Evolutionary conservation across 2,329 filamentous ascomycete species (phyloP), one percentile per base, ranked within the genome.

Genomic region (Colletotrichum endophyticum): DNA sequence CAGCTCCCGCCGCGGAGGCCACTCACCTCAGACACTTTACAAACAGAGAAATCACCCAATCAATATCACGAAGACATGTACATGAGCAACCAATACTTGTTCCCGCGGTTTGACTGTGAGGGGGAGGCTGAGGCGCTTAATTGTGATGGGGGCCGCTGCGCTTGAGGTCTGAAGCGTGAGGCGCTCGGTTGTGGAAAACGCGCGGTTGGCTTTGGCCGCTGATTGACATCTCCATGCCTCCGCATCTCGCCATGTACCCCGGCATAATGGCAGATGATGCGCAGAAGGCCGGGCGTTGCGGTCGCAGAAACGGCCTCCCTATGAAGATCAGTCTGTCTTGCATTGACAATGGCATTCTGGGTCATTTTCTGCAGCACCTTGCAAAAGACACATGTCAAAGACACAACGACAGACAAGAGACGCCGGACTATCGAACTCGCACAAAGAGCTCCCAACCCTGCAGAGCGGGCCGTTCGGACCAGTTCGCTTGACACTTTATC

Each of bases 21-120:
- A 85, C 83, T 85, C 83, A 83, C 81, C 84, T 84, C 82, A 83
- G 44, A 70, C 39, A 61, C 27, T 70, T 70, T 44, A 69, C 9
- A 73, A 57, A 68, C 49, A 59, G 27, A 64, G 36, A 49, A 64
- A 64, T 30, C 57, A 68, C 44, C 64, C 70, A 69, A 69, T 61
- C 70, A 69, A 76, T 32, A 57, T 66, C 22, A 71, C 22, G 57
- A 73, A 72, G 22, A 67, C 22, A 27, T 63, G 30, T 32, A 19
- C 25, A 44, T n/a, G 39, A 49, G 19, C 39, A 44, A 75, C 30
- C 66, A 28, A 34, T 8, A 36, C n/a, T 39, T 61, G 22, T 61
- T 61, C 39, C 19, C 39, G 53, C 44, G 30, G 53, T 2, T 57
- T 39, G n/a, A 16, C n/a, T 57, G 30, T 13, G 28, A 62, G 39